Evolutionary conservation across 1,284 basidiomycete species (phyloP).

Genomic region (Trametes pubescens): DNA sequence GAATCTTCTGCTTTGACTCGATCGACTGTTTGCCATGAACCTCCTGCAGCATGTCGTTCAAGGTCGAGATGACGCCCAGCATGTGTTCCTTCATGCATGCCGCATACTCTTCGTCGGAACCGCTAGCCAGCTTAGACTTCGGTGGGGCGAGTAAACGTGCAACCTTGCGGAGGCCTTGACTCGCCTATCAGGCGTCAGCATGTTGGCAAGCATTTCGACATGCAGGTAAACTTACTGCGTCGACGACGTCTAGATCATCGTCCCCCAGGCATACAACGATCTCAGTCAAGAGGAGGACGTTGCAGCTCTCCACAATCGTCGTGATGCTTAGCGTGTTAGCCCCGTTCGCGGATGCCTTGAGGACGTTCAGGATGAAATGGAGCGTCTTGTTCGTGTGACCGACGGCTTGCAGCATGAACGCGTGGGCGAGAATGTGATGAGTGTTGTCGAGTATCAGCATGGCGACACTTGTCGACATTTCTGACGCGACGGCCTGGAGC

Average conservation of each 20-base stretch:
- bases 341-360: constrained; percentile 50
- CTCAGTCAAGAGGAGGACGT: constrained; percentile 74
- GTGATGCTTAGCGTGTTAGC: constrained; percentile 54
- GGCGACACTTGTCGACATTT: constrained; percentile 56
- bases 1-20: constrained; percentile 73
- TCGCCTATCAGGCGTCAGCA: constrained; percentile 52
- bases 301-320: constrained; percentile 68
- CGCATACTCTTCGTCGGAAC: constrained; percentile 42
- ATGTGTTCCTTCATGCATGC: constrained; percentile 77
- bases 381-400: constrained; percentile 64
- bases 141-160: constrained; percentile 46
- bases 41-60: constrained; percentile 88
- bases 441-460: constrained; percentile 69
- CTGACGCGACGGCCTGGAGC: constrained; percentile 53
- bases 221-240: constrained; percentile 49
- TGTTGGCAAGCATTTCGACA: neutral
- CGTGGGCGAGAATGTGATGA: constrained; percentile 73
- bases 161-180: constrained; percentile 69
- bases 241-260: constrained; percentile 54
- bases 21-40: constrained; percentile 76
- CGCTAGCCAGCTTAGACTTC: constrained; percentile 36
- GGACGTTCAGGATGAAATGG: constrained; percentile 64
- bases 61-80: constrained; percentile 81
- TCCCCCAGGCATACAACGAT: constrained; percentile 83
- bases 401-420: constrained; percentile 68